phyloP scores from a whole-genome alignment of 495 filamentous ascomycete genomes.

The Aspergillus olivimuriae region DNA sequence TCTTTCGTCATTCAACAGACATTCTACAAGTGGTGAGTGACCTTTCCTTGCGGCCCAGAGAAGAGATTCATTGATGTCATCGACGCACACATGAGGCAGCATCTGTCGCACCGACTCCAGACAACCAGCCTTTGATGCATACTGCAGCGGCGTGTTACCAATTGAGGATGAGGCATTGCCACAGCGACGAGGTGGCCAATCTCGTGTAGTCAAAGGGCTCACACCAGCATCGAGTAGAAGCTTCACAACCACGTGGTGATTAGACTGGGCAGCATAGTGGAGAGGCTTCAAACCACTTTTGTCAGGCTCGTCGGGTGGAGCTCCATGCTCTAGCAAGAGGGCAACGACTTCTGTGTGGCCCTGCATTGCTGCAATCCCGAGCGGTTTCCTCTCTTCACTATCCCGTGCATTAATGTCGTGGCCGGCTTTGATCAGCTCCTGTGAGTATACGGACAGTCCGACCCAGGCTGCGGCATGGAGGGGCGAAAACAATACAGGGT shows the following conservation, averaged over 20 bases:
- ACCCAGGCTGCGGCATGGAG: constrained; percentile 10
- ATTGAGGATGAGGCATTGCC: neutral
- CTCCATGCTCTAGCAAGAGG: constrained; percentile 16
- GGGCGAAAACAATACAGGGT: neutral
- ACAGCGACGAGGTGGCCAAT: no score
- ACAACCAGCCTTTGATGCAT: neutral
- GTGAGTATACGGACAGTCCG: constrained; percentile 6
- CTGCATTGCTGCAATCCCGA: constrained; percentile 14
- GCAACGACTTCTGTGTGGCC: constrained; percentile 14
- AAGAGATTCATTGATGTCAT: neutral
- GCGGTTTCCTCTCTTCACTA: constrained; percentile 10
- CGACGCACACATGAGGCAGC: neutral
- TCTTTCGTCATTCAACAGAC: neutral
- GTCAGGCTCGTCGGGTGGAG: constrained; percentile 8
- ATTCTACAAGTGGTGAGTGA: neutral
- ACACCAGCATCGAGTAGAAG: neutral
- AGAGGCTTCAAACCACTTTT: constrained; percentile 16
- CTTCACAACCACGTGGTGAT: constrained; percentile 1
- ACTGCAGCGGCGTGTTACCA: neutral
- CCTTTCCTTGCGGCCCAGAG: neutral
- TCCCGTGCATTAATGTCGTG: constrained; percentile 6
- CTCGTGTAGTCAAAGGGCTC: neutral
- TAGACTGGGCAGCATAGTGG: constrained; percentile 14
- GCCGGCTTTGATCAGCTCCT: constrained; percentile 5
- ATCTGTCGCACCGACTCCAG: neutral